These are phyloP conservation scores for Ceratocystis albifundus DNA, from an alignment of 2,329 filamentous ascomycete genomes.

Conservation along the genomic window DNA sequence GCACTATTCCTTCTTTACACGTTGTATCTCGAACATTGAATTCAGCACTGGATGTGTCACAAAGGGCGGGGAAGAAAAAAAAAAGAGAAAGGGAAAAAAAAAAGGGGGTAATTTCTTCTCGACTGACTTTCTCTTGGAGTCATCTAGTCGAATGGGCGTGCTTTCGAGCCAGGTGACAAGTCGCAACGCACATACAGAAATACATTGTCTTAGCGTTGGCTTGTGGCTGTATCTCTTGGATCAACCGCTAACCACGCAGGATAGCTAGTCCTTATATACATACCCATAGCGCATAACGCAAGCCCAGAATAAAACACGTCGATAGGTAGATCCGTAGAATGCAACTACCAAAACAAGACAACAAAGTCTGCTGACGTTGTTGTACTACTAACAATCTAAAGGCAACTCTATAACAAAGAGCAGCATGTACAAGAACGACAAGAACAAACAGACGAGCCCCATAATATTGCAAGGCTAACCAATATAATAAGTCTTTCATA, in stretches of 20 bases:
- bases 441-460: not conserved
- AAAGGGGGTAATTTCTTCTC: conserved; percentile 1
- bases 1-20: not conserved
- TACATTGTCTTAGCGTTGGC: not conserved
- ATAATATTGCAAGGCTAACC: not conserved
- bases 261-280: not conserved
- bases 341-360: not conserved
- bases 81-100: not conserved
- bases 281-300: not conserved
- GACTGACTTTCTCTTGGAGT: conserved; percentile 6
- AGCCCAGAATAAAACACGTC: not conserved
- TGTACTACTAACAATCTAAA: not conserved
- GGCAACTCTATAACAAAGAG: not conserved
- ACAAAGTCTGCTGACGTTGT: not conserved
- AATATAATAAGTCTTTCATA: not conserved
- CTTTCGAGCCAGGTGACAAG: not conserved
- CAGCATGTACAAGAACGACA: not conserved
- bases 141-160: not conserved
- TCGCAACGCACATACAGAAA: not conserved
- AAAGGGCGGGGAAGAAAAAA: not conserved
- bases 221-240: not conserved
- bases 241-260: not conserved
- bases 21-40: too few species aligned
- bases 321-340: not conserved
- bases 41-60: too few species aligned